Percentiles rank a stretch among this genome's conserved stretches.
These are phyloP conservation scores for Alliaria petiolata DNA, from an alignment of 345 rosid genomes.

Conservation along the genomic window DNA sequence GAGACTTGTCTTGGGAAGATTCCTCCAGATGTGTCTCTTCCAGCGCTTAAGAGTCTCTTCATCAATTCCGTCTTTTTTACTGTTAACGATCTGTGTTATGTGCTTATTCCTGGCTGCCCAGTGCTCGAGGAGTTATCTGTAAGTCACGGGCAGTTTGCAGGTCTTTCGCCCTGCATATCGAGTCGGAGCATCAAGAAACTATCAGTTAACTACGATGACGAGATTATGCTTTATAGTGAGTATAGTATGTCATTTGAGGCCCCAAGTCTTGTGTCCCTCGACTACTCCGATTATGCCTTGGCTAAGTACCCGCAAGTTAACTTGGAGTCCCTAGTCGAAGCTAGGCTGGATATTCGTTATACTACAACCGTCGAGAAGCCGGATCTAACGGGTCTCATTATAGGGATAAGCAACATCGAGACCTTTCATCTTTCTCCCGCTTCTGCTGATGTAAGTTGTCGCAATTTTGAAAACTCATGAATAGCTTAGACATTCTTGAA, in stretches of 20 bases:
- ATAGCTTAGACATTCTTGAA: background rate
- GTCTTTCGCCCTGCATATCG: background rate
- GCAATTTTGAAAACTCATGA: too few relatives aligned
- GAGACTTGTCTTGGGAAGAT: background rate
- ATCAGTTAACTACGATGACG: background rate
- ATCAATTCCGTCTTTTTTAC: background rate
- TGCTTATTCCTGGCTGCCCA: background rate
- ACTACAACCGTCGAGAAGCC: background rate
- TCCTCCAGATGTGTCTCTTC: background rate
- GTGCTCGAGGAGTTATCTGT: background rate
- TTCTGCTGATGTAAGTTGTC: background rate
- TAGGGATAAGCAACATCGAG: constrained; percentile 1
- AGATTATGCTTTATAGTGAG: fast-evolving
- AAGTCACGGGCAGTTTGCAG: background rate
- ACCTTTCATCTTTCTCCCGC: background rate
- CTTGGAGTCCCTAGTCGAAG: background rate
- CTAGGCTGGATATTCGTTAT: background rate
- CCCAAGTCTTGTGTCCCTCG: background rate
- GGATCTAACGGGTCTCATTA: background rate
- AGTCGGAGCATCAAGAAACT: background rate
- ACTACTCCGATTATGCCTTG: background rate
- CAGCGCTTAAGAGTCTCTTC: constrained; percentile 5
- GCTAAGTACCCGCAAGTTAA: background rate
- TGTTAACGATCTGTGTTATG: background rate
- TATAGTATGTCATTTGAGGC: background rate